phyloP scores from a whole-genome alignment of 345 rosid species.

The Bruguiera sexangula region DNA sequence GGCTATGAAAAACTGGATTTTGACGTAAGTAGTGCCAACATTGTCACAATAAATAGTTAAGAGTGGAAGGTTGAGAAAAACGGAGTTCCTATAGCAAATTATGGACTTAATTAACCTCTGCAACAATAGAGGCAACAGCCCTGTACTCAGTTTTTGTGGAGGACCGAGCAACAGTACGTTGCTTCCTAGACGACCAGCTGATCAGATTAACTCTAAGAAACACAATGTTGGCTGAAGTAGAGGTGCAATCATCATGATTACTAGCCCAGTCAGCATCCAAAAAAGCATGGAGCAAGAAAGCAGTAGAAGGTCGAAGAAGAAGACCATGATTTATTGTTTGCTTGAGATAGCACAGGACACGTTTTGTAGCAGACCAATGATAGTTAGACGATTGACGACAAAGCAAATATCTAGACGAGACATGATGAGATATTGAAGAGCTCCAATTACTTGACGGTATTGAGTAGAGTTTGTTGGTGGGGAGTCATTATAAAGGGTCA shows the following conservation, averaged over 20 bases:
- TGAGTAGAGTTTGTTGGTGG: neutral
- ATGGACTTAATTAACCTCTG: neutral
- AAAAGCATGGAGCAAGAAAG: neutral
- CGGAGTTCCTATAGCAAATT: neutral
- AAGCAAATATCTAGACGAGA: neutral
- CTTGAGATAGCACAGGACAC: neutral
- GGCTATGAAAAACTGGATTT: neutral
- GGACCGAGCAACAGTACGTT: neutral
- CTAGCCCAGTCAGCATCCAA: neutral
- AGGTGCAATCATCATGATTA: neutral
- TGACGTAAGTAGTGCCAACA: neutral
- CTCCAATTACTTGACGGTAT: neutral
- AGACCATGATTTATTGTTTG: neutral
- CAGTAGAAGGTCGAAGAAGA: neutral
- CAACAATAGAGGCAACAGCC: neutral
- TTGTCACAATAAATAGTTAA: neutral
- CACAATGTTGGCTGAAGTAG: neutral
- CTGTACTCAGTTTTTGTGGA: neutral
- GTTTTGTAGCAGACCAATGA: neutral
- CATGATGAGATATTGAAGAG: neutral
- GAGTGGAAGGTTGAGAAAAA: neutral
- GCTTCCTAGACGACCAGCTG: neutral
- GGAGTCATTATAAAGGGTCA: neutral
- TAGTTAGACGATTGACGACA: neutral
- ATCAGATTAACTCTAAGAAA: neutral